A percentile compares a stretch with the other conserved stretches of the same genome.
phyloP scores from a whole-genome alignment of 345 rosid genomes.

The Turritis glabra region DNA sequence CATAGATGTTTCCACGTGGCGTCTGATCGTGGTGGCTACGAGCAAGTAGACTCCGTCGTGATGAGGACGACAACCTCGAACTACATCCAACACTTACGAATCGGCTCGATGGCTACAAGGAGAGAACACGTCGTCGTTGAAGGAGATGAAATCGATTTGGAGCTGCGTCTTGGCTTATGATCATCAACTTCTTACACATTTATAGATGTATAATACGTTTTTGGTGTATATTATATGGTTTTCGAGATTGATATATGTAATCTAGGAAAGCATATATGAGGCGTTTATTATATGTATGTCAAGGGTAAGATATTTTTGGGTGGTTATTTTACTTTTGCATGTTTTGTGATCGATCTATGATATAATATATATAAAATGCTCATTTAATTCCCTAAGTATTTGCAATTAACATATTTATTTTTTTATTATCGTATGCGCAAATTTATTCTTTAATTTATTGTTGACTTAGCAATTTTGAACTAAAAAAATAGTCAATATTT shows the following conservation, averaged over 20 bases:
- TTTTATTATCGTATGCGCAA: too few relatives aligned
- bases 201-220: slow-evolving; percentile 26
- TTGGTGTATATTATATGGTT: slow-evolving; percentile 27
- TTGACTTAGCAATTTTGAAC: too few relatives aligned
- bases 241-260: slow-evolving; percentile 21
- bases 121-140: slow-evolving; percentile 42
- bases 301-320: slow-evolving; percentile 26
- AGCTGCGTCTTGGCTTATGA: slow-evolving; percentile 79
- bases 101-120: slow-evolving; percentile 41
- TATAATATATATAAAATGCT: background rate
- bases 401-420: too few relatives aligned
- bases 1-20: slow-evolving; percentile 46
- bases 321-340: slow-evolving; percentile 16
- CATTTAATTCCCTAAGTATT: too few relatives aligned
- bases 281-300: slow-evolving; percentile 11
- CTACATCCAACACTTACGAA: slow-evolving; percentile 47
- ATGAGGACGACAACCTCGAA: slow-evolving; percentile 48
- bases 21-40: slow-evolving; percentile 35
- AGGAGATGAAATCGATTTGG: slow-evolving; percentile 85
- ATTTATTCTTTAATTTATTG: too few relatives aligned
- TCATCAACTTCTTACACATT: background rate
- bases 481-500: too few relatives aligned
- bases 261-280: slow-evolving; percentile 22
- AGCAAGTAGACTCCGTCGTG: slow-evolving; percentile 35
- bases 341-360: slow-evolving; percentile 9